Conservation (phyloP, 2,329 filamentous ascomycete species). For the Pseudocercospora crystallina region DNA sequence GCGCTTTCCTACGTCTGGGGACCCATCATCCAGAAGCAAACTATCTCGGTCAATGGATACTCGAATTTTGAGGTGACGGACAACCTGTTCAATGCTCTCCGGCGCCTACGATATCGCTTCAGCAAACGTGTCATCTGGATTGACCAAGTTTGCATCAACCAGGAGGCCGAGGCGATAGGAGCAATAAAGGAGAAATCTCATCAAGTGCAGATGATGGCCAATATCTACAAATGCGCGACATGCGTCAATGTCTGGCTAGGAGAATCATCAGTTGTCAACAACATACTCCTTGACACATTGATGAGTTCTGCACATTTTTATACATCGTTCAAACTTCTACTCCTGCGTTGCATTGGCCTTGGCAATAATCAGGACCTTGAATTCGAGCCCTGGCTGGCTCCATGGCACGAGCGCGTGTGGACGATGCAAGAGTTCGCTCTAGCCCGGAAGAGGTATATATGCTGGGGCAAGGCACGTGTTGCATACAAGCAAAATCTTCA, state of each 20-base stretch:
- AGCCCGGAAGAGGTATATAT: too few relatives aligned
- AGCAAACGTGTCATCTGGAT: background rate
- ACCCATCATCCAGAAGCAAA: background rate
- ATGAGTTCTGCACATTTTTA: too few relatives aligned
- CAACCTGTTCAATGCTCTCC: conserved; percentile 1
- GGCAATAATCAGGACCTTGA: too few relatives aligned
- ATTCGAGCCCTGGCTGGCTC: too few relatives aligned
- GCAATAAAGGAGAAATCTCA: background rate
- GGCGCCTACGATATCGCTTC: background rate
- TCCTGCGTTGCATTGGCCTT: too few relatives aligned
- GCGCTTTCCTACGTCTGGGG: background rate
- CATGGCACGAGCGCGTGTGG: too few relatives aligned
- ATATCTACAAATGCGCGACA: background rate
- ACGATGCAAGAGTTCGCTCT: too few relatives aligned
- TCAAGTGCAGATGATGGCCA: background rate
- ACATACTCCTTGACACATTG: too few relatives aligned
- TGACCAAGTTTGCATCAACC: background rate
- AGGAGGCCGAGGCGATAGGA: background rate
- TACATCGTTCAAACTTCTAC: too few relatives aligned
- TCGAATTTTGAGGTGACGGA: background rate
- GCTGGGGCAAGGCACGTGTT: too few relatives aligned
- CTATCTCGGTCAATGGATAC: background rate
- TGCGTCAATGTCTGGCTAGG: background rate
- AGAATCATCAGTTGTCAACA: background rate
- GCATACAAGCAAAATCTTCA: too few relatives aligned